phyloP scores from a whole-genome alignment of 345 rosid species.

The Eucalyptus marginata region DNA sequence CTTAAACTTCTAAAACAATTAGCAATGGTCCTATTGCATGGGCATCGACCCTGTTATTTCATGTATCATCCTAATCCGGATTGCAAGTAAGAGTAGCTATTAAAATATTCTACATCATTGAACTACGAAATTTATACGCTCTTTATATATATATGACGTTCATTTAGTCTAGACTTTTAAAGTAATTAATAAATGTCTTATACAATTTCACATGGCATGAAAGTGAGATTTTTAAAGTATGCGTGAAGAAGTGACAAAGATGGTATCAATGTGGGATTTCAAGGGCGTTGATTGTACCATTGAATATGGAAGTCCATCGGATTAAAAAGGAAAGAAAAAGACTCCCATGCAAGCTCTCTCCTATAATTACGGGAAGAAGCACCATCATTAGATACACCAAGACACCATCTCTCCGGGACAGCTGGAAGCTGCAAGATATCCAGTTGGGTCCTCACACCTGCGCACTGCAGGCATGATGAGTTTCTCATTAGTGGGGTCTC shows the following conservation, averaged over 20 bases:
- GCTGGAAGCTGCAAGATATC: not conserved
- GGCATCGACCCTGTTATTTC: not conserved
- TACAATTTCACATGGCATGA: no score
- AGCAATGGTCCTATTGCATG: accelerated
- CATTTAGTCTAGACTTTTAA: no score
- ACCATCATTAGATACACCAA: not conserved
- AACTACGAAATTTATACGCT: not conserved
- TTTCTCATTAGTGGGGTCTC: not conserved
- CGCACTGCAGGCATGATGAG: not conserved
- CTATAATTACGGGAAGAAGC: not conserved
- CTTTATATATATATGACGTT: not conserved
- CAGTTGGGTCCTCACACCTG: not conserved
- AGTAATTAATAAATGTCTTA: no score
- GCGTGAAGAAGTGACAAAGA: no score
- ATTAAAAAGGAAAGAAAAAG: not conserved
- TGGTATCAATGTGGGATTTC: no score
- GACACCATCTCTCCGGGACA: not conserved
- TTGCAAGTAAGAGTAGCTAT: not conserved
- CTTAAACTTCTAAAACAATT: not conserved
- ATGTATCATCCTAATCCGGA: not conserved
- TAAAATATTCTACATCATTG: not conserved
- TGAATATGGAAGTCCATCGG: not conserved
- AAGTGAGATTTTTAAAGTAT: no score
- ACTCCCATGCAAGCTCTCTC: not conserved
- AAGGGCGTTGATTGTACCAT: not conserved